Base-by-base conservation (phyloP, 2,329 filamentous ascomycete genomes). In the Alternaria sp. region DNA sequence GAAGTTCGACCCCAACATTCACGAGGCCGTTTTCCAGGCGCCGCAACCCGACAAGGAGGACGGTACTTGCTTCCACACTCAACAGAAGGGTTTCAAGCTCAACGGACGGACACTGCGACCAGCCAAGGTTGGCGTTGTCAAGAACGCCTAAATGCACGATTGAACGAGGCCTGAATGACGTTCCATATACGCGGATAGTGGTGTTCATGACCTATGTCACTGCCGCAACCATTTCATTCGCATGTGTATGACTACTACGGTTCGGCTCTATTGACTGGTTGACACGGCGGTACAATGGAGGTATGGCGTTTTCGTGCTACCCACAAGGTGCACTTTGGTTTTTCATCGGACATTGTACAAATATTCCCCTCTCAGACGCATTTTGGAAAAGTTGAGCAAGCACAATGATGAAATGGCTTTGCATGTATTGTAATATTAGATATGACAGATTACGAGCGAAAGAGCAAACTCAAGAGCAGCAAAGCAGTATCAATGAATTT, bases 21-120 rank as follows among this genome's bases (percentile, higher is more conserved):
- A 98, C 79, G 95, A 99, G 85, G 95, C 95, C 38, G 95, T 92
- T 22, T 98, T 98, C 82, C 94, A 96, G 89, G 89, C 92, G 9
- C 92, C 93, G 43, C 88, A 93, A 83, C 86, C 89, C 54, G 93
- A 88, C 69, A 96, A 96, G 85, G 91, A 97, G 80, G 89, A 98
- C 75, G 93, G 92, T 71, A 91, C 89, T 57, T 92, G 97, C 75
- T 95, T 98, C 83, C 89, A 90, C 78, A 93, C 93, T 51, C 94
- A 98, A 85, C 92, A 92, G 81, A 98, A 97, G 86, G 95, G 95
- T 54, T 99, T 97, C 85, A 89, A 88, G 81, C 87, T 98, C 66
- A 98, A 99, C 78, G 94, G 94, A 61, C 86, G 95, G 63, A 86
- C 97, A 58, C 81, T 99, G 74, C 88, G 95, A 79, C 93, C 94